phyloP scores from a whole-genome alignment of 306 rosid genomes.

The Pachyrhizus erosus region DNA sequence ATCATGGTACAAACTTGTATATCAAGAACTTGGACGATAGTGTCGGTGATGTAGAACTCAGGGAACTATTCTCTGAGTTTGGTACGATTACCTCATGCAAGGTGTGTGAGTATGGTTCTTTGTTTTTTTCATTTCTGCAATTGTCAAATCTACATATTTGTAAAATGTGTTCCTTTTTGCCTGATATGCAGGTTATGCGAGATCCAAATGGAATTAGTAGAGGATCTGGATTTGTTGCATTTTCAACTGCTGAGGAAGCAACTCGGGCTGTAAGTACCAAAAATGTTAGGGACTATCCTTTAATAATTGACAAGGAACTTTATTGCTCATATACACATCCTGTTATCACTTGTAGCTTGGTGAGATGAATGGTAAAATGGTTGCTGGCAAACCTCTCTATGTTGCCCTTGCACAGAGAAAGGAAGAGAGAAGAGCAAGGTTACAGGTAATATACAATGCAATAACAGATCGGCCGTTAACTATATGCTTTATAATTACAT shows the following conservation, averaged over 20 bases:
- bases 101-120: conserved; percentile 36
- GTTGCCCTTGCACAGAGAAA: conserved; percentile 61
- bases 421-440: conserved; percentile 61
- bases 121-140: not conserved
- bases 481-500: not conserved
- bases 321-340: conserved; percentile 7
- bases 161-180: not conserved
- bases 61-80: conserved; percentile 47
- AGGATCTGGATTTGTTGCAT: conserved; percentile 64
- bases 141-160: not conserved
- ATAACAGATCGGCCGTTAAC: not conserved
- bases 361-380: conserved; percentile 55
- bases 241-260: conserved; percentile 58
- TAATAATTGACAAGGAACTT: not conserved
- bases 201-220: conserved; percentile 51
- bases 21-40: conserved; percentile 61
- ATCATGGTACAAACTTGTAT: conserved; percentile 59
- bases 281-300: not conserved
- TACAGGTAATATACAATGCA: conserved; percentile 52
- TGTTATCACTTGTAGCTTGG: conserved; percentile 45
- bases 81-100: conserved; percentile 59
- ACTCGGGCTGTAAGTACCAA: conserved; percentile 55
- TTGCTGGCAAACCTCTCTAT: conserved; percentile 60
- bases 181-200: conserved; percentile 50
- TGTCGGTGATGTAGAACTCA: conserved; percentile 56